Evolutionary conservation across 129 eudicot genomes (phyloP), one percentile per base, ranked within the genome.

Genomic region (Chrysanthemum makinoi): DNA sequence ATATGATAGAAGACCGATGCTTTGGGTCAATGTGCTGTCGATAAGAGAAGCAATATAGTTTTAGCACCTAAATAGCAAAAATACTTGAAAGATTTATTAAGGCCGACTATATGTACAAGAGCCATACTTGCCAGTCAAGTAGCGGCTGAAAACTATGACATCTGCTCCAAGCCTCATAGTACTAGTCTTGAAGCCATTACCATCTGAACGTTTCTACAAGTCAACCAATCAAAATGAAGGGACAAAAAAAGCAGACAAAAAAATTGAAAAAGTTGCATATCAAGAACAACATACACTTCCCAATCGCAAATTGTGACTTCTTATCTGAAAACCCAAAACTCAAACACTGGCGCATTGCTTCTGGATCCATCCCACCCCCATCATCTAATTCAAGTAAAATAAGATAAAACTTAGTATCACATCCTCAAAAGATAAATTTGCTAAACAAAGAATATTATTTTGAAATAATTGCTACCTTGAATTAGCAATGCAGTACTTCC

Each of bases 141-240:
- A 78, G 62, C 93, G 83, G 69, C 78, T 84, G 80, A 84, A 87
- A 77, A 87, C 85, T 51, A 87, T 84, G 43, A 80, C 93, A 82
- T 84, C 93, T 33, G 93, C 89, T 74, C 93, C 93, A 66, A 87
- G 93, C 73, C 93, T 79, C 93, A 87, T 87, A 53, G 93, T 76
- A 64, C 93, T 87, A 26, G 89, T 87, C 75, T 87, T 87, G 55
- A 87, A 87, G 51, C 93, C 93, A 82, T 87, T 87, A 76, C 93
- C 93, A 87, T 87, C 93, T 87, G 89, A 73, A 87, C 84, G 65
- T 63, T 70, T 69, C 84, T 71, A 84, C 72, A 80, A 76, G 77
- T 75, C 71, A 75, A 84, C 75, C 83, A 83, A 65, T 78, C 73
- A 57, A 70, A 79, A 80, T 66, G 69, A 68, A 80, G 63, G 50